phyloP scores from a whole-genome alignment of 257 asterid species.

The Nicotiana knightiana region DNA sequence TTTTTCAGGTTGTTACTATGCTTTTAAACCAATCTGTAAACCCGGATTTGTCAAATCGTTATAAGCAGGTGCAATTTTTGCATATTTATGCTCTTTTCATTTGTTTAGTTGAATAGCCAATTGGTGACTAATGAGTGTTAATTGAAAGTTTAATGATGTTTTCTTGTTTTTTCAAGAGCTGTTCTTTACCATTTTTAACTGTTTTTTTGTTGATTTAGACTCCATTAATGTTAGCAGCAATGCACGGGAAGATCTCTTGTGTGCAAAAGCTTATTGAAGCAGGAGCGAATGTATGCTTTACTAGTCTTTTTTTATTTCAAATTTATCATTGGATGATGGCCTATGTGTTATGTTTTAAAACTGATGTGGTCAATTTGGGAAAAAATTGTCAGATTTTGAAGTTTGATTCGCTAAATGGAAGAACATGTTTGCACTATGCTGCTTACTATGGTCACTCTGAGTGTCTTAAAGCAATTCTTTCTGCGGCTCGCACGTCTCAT shows the following conservation, averaged over 20 bases:
- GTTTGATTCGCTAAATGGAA: slow-evolving; percentile 82
- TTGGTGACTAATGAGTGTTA: not conserved
- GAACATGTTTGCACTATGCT: slow-evolving; percentile 99
- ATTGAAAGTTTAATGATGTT: not conserved
- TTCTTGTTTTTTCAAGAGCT: too few relatives aligned
- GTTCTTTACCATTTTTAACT: not conserved
- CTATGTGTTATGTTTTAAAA: slow-evolving; percentile 9
- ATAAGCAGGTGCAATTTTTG: slow-evolving; percentile 55
- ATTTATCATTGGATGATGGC: not conserved
- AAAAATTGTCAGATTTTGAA: slow-evolving; percentile 53
- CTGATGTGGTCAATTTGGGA: not conserved
- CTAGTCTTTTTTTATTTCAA: not conserved
- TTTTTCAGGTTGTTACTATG: slow-evolving; percentile 59
- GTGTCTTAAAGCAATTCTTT: slow-evolving; percentile 72
- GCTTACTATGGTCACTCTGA: slow-evolving; percentile 88
- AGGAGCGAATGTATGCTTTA: slow-evolving; percentile 80
- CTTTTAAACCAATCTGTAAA: slow-evolving; percentile 68
- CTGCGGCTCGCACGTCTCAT: slow-evolving; percentile 69
- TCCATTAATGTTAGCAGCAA: slow-evolving; percentile 98
- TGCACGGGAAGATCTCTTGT: slow-evolving; percentile 93
- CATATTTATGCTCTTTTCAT: not conserved
- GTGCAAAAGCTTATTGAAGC: slow-evolving; percentile 79
- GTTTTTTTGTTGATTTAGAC: slow-evolving; percentile 45
- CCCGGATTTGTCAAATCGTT: slow-evolving; percentile 82
- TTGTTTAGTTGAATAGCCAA: not conserved